Conservation (phyloP, 768 basidiomycete species). For the Russula compacta region DNA sequence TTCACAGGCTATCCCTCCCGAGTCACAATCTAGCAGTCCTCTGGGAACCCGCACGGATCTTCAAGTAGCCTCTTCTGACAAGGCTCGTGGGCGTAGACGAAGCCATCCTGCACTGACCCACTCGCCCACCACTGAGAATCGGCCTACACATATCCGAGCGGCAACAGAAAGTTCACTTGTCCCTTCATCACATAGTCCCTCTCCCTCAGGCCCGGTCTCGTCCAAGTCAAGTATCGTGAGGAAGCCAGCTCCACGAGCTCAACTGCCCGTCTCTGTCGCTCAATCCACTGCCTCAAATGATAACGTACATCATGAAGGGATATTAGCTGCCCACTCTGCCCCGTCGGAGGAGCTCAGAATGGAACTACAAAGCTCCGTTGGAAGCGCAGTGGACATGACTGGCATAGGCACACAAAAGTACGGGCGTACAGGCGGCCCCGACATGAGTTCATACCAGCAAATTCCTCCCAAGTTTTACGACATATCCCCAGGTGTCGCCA, state of each 20-base stretch:
- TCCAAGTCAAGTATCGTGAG: slow-evolving; percentile 37
- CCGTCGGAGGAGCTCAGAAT: slow-evolving; percentile 22
- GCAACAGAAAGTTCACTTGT: slow-evolving; percentile 13
- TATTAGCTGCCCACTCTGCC: neutral
- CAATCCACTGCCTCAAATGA: slow-evolving; percentile 23
- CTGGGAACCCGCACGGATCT: slow-evolving; percentile 31
- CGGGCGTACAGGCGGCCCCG: slow-evolving; percentile 17
- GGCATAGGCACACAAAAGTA: slow-evolving; percentile 42
- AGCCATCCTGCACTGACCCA: slow-evolving; percentile 2
- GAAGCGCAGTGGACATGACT: slow-evolving; percentile 51
- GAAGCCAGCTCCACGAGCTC: slow-evolving; percentile 56
- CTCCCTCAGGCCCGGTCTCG: slow-evolving; percentile 21
- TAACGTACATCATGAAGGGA: slow-evolving; percentile 17
- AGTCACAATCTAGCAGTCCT: slow-evolving; percentile 30
- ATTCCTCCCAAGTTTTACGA: slow-evolving; percentile 2
- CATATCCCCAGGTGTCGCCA: neutral
- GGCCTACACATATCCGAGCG: slow-evolving; percentile 9
- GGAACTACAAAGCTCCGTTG: slow-evolving; percentile 44
- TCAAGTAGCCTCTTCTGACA: slow-evolving; percentile 12
- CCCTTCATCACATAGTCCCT: slow-evolving; percentile 10
- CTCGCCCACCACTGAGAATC: neutral
- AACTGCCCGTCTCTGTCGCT: slow-evolving; percentile 49
- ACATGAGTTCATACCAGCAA: slow-evolving; percentile 22
- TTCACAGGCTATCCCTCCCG: slow-evolving; percentile 24
- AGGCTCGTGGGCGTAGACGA: slow-evolving; percentile 6